Conservation (phyloP, 257 asterid genomes). For the Schizonepeta tenuifolia region DNA sequence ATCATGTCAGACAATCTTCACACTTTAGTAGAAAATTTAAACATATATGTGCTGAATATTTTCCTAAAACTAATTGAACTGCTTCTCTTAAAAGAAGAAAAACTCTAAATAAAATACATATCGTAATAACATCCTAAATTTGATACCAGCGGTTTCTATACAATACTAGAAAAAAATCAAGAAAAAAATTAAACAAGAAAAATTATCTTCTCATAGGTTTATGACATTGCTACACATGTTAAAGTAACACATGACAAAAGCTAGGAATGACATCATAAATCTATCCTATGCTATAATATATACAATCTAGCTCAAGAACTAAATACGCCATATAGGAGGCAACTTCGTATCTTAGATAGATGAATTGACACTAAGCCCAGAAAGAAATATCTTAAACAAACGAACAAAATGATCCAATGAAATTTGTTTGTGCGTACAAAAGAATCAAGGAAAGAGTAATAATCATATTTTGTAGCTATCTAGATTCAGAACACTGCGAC, state of each 20-base stretch:
- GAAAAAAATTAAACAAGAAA: neutral
- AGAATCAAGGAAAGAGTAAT: neutral
- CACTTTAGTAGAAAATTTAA: neutral
- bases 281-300: neutral
- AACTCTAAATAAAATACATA: neutral
- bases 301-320: neutral
- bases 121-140: neutral
- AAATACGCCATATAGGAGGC: neutral
- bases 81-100: neutral
- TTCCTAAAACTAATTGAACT: neutral
- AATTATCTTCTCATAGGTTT: neutral
- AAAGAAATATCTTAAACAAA: neutral
- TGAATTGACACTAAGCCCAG: neutral
- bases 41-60: neutral
- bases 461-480: neutral
- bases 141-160: neutral
- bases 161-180: neutral
- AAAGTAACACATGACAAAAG: too few species aligned
- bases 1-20: neutral
- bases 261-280: too few species aligned
- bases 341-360: neutral
- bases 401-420: neutral
- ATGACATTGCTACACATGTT: neutral
- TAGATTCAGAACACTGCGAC: neutral
- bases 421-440: neutral